Evolutionary conservation across 441 rosid species (phyloP).

Genomic region (Croton laevigatus): DNA sequence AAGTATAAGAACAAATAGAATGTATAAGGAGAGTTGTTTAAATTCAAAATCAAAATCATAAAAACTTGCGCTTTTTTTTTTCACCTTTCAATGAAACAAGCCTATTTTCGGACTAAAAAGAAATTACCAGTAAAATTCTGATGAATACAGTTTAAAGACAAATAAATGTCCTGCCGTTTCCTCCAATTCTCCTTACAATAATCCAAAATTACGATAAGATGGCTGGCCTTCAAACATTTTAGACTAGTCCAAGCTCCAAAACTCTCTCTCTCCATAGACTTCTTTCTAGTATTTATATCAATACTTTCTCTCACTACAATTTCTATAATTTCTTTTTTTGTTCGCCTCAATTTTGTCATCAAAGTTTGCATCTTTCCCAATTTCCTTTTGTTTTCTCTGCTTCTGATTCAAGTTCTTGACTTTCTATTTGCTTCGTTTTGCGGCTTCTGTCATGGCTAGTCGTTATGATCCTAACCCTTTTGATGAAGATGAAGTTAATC

Average conservation of each 20-base stretch:
- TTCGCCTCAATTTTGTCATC: neutral
- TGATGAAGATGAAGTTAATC: conserved; percentile 76
- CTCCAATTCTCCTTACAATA: neutral
- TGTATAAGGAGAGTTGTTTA: neutral
- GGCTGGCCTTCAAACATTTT: neutral
- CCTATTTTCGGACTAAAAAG: neutral
- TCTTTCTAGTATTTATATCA: conserved; percentile 6
- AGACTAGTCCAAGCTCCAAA: conserved; percentile 21
- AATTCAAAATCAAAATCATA: neutral
- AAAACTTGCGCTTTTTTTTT: neutral
- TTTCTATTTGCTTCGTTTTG: neutral
- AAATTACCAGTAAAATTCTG: neutral
- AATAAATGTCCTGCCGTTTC: conserved; percentile 7
- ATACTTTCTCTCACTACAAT: neutral
- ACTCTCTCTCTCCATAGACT: conserved; percentile 12
- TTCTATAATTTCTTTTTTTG: neutral
- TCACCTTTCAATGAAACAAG: neutral
- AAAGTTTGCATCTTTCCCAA: conserved; percentile 18
- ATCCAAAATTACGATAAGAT: conserved; percentile 5
- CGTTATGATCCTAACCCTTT: conserved; percentile 82
- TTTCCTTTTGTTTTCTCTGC: conserved; percentile 2
- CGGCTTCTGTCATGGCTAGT: conserved; percentile 52
- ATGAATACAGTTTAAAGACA: neutral
- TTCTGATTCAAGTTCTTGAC: neutral
- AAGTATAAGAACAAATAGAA: neutral